Evolutionary conservation across 352 stramenopile genomes (phyloP), one percentile per base, ranked within the genome.

Genomic region (Halophytophthora polymorphica): DNA sequence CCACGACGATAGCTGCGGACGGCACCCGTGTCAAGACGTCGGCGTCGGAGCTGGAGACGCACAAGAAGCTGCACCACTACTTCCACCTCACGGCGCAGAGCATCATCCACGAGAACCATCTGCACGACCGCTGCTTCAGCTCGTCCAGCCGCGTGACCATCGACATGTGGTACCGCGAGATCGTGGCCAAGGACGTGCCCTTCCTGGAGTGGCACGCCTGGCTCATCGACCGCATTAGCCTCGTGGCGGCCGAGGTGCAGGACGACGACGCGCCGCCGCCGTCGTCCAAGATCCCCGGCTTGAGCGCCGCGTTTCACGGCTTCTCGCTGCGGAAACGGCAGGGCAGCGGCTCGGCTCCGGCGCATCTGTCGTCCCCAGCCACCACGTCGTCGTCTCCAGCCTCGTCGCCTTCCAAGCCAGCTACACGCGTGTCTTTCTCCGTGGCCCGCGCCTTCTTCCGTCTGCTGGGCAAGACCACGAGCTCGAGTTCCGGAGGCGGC

Each of bases 11-110:
- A 11, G 33, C 59, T 15, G 49, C 56, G 35, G 77, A 84, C 29
- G 71, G 64, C 0, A 50, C 53, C 18, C 60, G 60, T 6, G 61
- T 78, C n/a, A 56, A 67, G 15, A 43, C 75, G 23, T 83, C 65
- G 2, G 59, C 80, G 15, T 80, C 73, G 21, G 83, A 87, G 43
- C 56, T 84, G 21, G 80, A 83, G 41, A 90, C 78, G 7, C 80
- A 91, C 59, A 83, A 87, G 50, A 92, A 92, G 52, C 65, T 95
- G 19, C 76, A 95, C 25, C 82, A 90, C 61, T 95, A 91, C 47
- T 95, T 95, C 70, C 82, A 95, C 43, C 53, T 95, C 42, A 91
- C 84, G 4, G 84, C 84, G 18, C 66, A 86, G 28, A 92, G 84
- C 48, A 93, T 95, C 49, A 91, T 95, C 40, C 77, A 93, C 58